A percentile compares a stretch with the other conserved stretches of the same genome.
phyloP scores from a whole-genome alignment of 2,329 filamentous ascomycete genomes.

The Zymoseptoria ardabiliae region DNA sequence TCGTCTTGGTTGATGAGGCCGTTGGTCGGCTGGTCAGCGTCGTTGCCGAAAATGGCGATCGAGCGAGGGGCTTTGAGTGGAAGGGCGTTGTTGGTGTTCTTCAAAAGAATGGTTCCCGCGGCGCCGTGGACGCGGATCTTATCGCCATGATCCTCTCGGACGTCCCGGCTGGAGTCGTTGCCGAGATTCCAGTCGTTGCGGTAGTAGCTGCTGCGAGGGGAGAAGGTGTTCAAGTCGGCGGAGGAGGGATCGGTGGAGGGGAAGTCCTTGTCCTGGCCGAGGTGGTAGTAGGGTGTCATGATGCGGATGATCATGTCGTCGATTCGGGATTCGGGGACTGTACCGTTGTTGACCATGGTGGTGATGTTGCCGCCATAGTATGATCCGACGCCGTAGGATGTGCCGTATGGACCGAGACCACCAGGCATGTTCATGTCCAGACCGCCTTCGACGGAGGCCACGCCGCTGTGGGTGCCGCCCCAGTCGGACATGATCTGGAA shows the following conservation, averaged over 20 bases:
- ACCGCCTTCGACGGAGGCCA: slow-evolving; percentile 51
- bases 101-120: slow-evolving; percentile 37
- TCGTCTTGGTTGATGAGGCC: slow-evolving; percentile 29
- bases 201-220: slow-evolving; percentile 37
- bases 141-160: slow-evolving; percentile 25
- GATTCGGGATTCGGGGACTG: slow-evolving; percentile 45
- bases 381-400: slow-evolving; percentile 7
- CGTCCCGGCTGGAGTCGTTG: slow-evolving; percentile 53
- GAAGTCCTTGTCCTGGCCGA: slow-evolving; percentile 57
- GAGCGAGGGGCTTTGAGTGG: slow-evolving; percentile 45
- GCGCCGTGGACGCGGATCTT: slow-evolving; percentile 32
- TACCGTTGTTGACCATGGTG: slow-evolving; percentile 46
- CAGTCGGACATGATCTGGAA: slow-evolving; percentile 43
- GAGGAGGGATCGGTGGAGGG: slow-evolving; percentile 53
- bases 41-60: slow-evolving; percentile 43
- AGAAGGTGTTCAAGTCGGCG: slow-evolving; percentile 40
- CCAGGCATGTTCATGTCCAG: slow-evolving; percentile 59
- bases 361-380: slow-evolving; percentile 28
- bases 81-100: slow-evolving; percentile 43
- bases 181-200: slow-evolving; percentile 68
- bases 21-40: slow-evolving; percentile 41
- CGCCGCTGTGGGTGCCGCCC: slow-evolving; percentile 39
- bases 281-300: slow-evolving; percentile 47
- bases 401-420: slow-evolving; percentile 39
- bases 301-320: slow-evolving; percentile 48